phyloP scores from a whole-genome alignment of 2,329 filamentous ascomycete species.

The Alternaria triticimaculans region DNA sequence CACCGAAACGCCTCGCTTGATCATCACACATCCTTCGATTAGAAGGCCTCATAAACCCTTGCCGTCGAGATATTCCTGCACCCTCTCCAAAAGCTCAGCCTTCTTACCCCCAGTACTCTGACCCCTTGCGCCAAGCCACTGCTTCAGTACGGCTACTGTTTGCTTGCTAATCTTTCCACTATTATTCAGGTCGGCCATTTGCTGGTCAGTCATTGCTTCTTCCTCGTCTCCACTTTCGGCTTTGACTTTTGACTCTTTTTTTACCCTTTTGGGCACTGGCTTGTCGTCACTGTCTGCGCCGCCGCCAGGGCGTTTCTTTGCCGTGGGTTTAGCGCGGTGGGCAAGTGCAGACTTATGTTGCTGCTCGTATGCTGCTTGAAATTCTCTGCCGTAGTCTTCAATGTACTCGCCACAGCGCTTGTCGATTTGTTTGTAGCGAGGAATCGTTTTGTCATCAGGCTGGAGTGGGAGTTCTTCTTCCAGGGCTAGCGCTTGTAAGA shows the following conservation, averaged over 20 bases:
- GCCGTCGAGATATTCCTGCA: background rate
- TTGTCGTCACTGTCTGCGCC: conserved; percentile 19
- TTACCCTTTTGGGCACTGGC: conserved; percentile 31
- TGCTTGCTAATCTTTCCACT: conserved; percentile 54
- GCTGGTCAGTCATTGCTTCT: conserved; percentile 50
- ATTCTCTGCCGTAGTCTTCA: conserved; percentile 73
- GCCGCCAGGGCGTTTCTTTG: conserved; percentile 52
- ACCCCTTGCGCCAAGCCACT: conserved; percentile 35
- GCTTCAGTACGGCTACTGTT: conserved; percentile 44
- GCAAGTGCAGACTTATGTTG: conserved; percentile 50
- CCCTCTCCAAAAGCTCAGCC: background rate
- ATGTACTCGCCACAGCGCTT: conserved; percentile 82
- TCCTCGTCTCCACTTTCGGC: conserved; percentile 23
- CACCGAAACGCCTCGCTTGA: background rate
- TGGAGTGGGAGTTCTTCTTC: conserved; percentile 86
- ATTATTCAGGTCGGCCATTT: conserved; percentile 54
- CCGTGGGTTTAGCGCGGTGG: conserved; percentile 48
- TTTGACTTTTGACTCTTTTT: conserved; percentile 36
- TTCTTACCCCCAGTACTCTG: conserved; percentile 44
- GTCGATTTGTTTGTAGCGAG: conserved; percentile 85
- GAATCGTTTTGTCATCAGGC: conserved; percentile 79
- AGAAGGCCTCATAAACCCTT: background rate
- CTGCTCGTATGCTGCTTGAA: conserved; percentile 65
- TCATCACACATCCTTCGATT: background rate
- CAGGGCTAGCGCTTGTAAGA: conserved; percentile 87